Base-by-base conservation (phyloP, 441 rosid species). In the Aquilaria agallochum region DNA sequence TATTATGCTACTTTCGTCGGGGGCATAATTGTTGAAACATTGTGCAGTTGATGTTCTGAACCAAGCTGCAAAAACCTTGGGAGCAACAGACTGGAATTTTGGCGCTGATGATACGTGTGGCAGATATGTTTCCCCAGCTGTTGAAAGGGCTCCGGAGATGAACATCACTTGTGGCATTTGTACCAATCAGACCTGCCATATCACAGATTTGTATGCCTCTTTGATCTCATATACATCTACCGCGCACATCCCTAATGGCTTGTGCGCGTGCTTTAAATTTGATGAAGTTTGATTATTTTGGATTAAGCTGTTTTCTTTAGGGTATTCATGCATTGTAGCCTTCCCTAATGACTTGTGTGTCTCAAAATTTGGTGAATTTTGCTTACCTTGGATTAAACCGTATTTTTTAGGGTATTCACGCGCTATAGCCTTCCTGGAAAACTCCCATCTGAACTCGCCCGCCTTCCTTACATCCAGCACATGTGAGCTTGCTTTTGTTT, bases 361-460 rank as follows among this genome's bases (percentile, higher is more conserved):
- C 27, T 20, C 27, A 20, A 20, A 20, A 20, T 20, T 20, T 20
- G 27, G 27, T 20, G 27, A 20, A 20, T 20, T 20, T 20, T 20
- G 53, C 49, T 66, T 31, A 36, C 50, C 65, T 60, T 52, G 55
- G 12, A 61, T 75, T 40, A 7, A 40, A 5, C 45, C 8, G 45
- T 40, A 40, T 2, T 10, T 49, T 76, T 58, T 68, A 79, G 85
- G 61, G 20, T 48, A 53, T 66, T 84, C 53, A 70, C 68, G 65
- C 74, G 60, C 58, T 68, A 59, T 31, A 81, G 72, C 57, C 82
- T 84, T 54, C 74, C 80, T 0, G 90, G 90, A 40, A 60, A 46
- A 45, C 80, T 84, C 14, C 85, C 90, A 65, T 71, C 83, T 50
- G 78, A 80, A 53, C 40, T 84, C 14, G 64, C 71, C 5, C 69